These are phyloP conservation scores for Penicillium sp. DNA, from an alignment of 2,329 filamentous ascomycete genomes.

Conservation along the genomic window DNA sequence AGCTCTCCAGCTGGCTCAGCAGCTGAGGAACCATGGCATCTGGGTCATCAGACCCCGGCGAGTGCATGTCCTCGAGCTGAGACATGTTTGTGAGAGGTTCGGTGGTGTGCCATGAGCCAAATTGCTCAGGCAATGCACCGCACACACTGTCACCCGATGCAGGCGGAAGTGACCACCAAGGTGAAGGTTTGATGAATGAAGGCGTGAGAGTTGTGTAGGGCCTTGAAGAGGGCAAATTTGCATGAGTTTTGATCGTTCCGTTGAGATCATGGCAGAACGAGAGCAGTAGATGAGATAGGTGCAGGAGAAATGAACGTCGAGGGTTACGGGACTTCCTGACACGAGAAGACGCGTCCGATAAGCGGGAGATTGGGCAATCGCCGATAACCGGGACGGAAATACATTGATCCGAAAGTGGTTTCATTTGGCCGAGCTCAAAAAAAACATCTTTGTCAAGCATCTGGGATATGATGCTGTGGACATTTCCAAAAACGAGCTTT, in stretches of 20 bases:
- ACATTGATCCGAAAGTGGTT: background rate
- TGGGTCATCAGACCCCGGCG: slow-evolving; percentile 4
- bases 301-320: background rate
- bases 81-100: slow-evolving; percentile 3
- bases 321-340: background rate
- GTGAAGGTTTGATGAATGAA: background rate
- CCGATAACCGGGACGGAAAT: background rate
- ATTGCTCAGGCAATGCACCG: background rate
- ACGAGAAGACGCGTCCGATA: background rate
- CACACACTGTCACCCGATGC: background rate
- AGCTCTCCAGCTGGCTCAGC: slow-evolving; percentile 9
- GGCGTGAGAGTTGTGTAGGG: background rate
- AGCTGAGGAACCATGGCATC: slow-evolving; percentile 13
- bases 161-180: background rate
- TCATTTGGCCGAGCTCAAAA: background rate
- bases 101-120: background rate
- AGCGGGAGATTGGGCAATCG: background rate
- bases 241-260: background rate
- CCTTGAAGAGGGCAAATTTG: background rate
- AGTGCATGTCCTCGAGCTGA: background rate
- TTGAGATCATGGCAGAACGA: background rate
- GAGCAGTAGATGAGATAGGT: background rate
- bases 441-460: background rate
- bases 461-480: slow-evolving; percentile 13
- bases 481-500: slow-evolving; percentile 3